Percentiles rank a stretch among this genome's conserved stretches.
These are phyloP conservation scores for Cornus florida DNA, from an alignment of 148 eudicot species.

Conservation along the genomic window DNA sequence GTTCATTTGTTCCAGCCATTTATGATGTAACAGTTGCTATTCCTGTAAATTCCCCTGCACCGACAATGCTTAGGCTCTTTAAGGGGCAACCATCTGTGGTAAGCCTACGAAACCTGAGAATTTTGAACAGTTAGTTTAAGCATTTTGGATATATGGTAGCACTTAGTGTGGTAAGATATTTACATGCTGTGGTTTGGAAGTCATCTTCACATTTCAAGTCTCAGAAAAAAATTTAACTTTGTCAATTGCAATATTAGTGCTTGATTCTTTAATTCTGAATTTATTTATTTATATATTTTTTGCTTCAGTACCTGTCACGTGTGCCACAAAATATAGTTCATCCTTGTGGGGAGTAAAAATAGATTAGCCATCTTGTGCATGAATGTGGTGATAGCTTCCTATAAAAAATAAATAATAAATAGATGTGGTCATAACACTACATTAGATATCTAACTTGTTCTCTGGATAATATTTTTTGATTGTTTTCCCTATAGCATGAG, in stretches of 20 bases:
- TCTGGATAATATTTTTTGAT: too few relatives aligned
- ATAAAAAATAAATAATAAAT: too few relatives aligned
- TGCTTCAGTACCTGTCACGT: not conserved
- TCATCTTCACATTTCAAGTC: not conserved
- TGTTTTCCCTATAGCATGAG: not conserved
- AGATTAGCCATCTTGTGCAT: not conserved
- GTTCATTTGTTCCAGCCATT: constrained; percentile 86
- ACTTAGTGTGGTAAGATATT: constrained; percentile 3
- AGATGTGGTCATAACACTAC: too few relatives aligned
- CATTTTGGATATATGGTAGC: not conserved
- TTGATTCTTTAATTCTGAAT: not conserved
- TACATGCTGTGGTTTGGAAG: not conserved
- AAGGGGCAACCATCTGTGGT: constrained; percentile 93
- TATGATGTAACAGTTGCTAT: constrained; percentile 83
- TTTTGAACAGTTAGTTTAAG: constrained; percentile 2
- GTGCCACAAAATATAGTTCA: too few relatives aligned
- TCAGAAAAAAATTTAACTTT: not conserved
- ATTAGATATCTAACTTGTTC: not conserved
- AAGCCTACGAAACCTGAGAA: constrained; percentile 27
- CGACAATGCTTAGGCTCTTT: constrained; percentile 85
- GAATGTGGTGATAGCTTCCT: too few relatives aligned
- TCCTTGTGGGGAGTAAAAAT: too few relatives aligned
- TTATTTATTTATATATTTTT: not conserved
- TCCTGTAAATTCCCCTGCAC: constrained; percentile 70
- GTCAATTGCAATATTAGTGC: not conserved